Evolutionary conservation across 1,284 basidiomycete species (phyloP).

Genomic region (Microbotryum silenes-acaulis): DNA sequence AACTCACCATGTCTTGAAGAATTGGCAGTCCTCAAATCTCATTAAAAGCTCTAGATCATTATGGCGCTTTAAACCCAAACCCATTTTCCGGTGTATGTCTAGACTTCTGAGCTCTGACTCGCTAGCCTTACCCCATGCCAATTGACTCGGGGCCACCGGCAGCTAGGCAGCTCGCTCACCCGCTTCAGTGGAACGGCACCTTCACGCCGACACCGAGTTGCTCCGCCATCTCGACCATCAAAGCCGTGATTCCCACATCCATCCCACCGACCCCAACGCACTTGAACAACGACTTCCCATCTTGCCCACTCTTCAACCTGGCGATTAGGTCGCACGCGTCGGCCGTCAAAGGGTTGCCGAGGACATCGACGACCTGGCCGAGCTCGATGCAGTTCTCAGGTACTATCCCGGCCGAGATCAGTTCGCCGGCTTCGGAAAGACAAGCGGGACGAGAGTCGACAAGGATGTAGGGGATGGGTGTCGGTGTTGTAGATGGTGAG

Average conservation of each 20-base stretch:
- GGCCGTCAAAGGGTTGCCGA: background rate
- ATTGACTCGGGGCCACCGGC: no score
- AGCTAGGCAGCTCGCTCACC: no score
- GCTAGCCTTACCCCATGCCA: no score
- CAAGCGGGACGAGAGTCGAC: constrained; percentile 31
- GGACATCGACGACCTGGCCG: constrained; percentile 13
- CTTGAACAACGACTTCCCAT: constrained; percentile 28
- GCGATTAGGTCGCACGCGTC: background rate
- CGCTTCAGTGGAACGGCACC: constrained; percentile 16
- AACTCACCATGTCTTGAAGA: no score
- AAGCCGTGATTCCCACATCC: constrained; percentile 31
- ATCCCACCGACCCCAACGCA: constrained; percentile 34
- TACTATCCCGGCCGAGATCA: constrained; percentile 15
- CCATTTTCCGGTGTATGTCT: no score
- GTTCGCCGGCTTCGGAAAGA: constrained; percentile 33
- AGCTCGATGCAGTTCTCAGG: constrained; percentile 5
- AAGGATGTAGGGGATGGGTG: constrained; percentile 18
- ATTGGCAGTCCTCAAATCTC: no score
- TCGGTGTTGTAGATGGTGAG: background rate
- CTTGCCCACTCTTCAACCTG: background rate
- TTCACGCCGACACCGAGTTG: constrained; percentile 7
- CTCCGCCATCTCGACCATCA: constrained; percentile 25
- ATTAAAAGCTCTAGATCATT: no score
- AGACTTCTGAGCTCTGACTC: no score
- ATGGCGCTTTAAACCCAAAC: no score